phyloP scores from a whole-genome alignment of 2,329 filamentous ascomycete species.

The Hypoxylon sp. region DNA sequence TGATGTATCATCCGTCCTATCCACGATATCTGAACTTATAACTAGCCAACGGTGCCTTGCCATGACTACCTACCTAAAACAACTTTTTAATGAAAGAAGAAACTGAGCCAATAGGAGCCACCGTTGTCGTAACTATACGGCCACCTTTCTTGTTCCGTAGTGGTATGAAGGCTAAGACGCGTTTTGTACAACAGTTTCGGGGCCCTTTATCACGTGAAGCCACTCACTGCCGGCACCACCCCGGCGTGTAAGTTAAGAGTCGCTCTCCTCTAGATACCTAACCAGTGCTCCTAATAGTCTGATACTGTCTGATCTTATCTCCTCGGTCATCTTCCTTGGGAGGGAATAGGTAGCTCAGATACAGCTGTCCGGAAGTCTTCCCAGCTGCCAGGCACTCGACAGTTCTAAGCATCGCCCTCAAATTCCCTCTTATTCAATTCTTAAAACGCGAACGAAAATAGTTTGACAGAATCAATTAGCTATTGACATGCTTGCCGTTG shows the following conservation, averaged over 20 bases:
- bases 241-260: background rate
- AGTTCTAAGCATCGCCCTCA: background rate
- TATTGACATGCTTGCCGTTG: slow-evolving; percentile 42
- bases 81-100: background rate
- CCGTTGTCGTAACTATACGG: background rate
- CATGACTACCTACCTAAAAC: background rate
- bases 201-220: background rate
- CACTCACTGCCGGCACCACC: background rate
- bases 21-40: background rate
- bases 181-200: background rate
- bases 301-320: no score
- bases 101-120: background rate
- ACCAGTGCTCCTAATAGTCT: no score
- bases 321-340: background rate
- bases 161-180: background rate
- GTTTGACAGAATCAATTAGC: slow-evolving; percentile 44
- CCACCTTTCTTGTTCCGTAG: background rate
- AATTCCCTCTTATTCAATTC: background rate
- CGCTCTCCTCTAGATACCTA: no score
- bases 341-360: background rate
- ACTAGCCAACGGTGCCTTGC: background rate
- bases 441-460: background rate
- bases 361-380: background rate
- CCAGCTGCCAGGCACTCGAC: background rate
- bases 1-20: no score